Evolutionary conservation across 1,139 yeast species (phyloP).

Genomic region (Saccharomyces uvarum): DNA sequence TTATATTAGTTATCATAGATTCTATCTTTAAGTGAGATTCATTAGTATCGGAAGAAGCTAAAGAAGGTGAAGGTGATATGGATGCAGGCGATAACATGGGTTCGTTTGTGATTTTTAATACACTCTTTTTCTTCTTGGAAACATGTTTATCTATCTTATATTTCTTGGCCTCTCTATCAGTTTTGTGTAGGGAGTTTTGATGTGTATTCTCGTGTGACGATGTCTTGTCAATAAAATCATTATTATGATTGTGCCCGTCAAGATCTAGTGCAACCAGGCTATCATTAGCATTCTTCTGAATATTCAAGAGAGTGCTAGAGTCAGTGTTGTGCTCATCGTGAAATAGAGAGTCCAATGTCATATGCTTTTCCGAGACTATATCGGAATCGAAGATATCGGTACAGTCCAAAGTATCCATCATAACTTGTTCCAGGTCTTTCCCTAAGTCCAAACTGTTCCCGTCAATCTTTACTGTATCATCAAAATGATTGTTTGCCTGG

Average conservation of each 20-base stretch:
- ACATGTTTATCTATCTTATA: neutral
- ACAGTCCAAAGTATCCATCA: conserved; percentile 8
- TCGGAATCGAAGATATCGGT: conserved; percentile 12
- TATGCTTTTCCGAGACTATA: conserved; percentile 13
- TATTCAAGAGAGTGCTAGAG: neutral
- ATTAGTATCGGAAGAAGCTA: conserved; percentile 2
- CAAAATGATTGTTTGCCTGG: conserved; percentile 11
- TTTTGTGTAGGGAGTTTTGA: neutral
- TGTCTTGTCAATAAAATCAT: neutral
- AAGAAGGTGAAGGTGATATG: conserved; percentile 15
- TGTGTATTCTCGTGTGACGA: neutral
- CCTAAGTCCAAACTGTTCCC: conserved; percentile 12
- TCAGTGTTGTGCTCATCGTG: conserved; percentile 12
- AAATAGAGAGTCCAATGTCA: conserved; percentile 24
- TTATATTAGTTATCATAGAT: conserved; percentile 3
- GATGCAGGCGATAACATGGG: conserved; percentile 17
- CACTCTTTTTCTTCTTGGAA: neutral
- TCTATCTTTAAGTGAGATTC: conserved; percentile 4
- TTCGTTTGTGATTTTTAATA: conserved; percentile 4
- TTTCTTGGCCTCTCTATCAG: neutral
- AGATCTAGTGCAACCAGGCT: neutral
- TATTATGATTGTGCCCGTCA: neutral
- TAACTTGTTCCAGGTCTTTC: conserved; percentile 16
- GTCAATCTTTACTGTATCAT: neutral
- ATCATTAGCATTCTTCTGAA: neutral